Evolutionary conservation across 306 rosid species (phyloP), one percentile per base, ranked within the genome.

Genomic region (Lablab purpureus): DNA sequence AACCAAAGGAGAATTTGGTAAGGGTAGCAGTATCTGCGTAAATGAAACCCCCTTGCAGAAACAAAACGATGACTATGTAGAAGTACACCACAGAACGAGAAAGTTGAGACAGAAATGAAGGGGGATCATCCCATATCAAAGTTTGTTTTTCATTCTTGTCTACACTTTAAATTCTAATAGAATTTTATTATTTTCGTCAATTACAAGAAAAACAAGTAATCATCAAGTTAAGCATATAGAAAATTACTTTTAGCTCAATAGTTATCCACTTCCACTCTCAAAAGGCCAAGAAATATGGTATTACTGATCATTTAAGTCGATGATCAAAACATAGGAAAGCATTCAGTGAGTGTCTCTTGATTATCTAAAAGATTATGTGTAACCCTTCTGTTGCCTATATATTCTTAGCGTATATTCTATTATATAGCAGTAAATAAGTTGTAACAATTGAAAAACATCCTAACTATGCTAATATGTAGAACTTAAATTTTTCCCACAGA

Each of bases 261-360:
- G 56, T 50, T 51, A 64, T 37, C 68, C 23, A 14, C 49, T 30
- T 14, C 37, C 43, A 14, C 59, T 25, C 34, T 71, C 66, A 49
- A 7, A 18, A 72, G 45, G 84, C 69, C 79, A 49, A 52, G 37
- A 63, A 47, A 27, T 40, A 64, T 63, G 7, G 54, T 60, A 62
- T 37, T 28, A 50, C 46, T 21, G 15, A 60, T 47, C 1, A 43
- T n/a, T 68, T 41, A 18, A 36, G 21, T 10, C 9, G 28, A 45
- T 28, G 18, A 41, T 68, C 60, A 68, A 52, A 78, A 69, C 36
- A 50, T 9, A 45, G 43, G 36, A 50, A 72, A 21, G 13, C 34
- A 47, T 23, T 17, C 43, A 22, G 64, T n/a, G 7, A 46, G 70
- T 15, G 36, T 12, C 32, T 19, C 69, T 27, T 54, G 60, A 68